phyloP scores from a whole-genome alignment of 1,139 yeast genomes.

The Sugiyamaella castrensis region DNA sequence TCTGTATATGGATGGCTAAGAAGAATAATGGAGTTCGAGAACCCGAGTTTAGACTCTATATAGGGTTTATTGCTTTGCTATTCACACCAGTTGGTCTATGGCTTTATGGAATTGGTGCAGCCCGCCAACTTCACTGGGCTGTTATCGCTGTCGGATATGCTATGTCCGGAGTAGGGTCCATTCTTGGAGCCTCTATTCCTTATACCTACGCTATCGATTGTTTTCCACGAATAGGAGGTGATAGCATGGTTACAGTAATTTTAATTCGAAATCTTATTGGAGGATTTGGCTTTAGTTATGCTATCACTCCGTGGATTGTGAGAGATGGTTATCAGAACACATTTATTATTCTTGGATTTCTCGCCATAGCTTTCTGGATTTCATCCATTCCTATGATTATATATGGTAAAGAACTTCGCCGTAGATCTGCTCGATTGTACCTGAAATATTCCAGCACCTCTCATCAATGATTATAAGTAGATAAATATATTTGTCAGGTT shows the following conservation, averaged over 20 bases:
- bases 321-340: conserved; percentile 45
- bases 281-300: conserved; percentile 49
- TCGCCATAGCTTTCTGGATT: conserved; percentile 43
- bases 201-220: conserved; percentile 54
- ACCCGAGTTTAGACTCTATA: conserved; percentile 72
- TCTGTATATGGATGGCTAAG: conserved; percentile 66
- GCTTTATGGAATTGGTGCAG: conserved; percentile 75
- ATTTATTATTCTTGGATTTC: conserved; percentile 45
- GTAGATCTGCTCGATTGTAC: conserved; percentile 4
- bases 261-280: conserved; percentile 34
- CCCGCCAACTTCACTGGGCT: conserved; percentile 58
- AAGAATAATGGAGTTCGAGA: conserved; percentile 65
- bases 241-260: conserved; percentile 45
- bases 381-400: conserved; percentile 42
- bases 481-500: no score
- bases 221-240: conserved; percentile 52
- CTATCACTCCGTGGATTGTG: conserved; percentile 47
- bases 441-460: conserved; percentile 2
- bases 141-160: conserved; percentile 34
- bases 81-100: conserved; percentile 68
- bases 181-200: conserved; percentile 50
- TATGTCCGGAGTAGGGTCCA: conserved; percentile 28
- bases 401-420: conserved; percentile 28
- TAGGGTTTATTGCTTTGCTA: conserved; percentile 57
- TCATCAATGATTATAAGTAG: neutral